phyloP scores from a whole-genome alignment of 164 flowering plant genomes.

The Chimonanthus praecox region DNA sequence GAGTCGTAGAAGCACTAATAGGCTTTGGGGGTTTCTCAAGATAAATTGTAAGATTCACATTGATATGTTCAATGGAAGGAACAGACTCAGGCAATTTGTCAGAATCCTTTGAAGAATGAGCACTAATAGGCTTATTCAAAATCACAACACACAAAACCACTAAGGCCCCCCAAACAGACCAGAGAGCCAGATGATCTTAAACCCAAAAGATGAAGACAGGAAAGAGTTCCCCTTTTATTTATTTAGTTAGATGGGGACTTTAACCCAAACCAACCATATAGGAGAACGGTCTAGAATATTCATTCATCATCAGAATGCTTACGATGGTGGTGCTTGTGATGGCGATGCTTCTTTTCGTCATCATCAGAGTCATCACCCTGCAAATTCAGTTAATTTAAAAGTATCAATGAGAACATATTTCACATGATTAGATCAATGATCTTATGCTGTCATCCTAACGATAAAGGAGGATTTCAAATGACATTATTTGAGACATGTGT shows the following conservation, averaged over 20 bases:
- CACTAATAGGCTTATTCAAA: too few relatives aligned
- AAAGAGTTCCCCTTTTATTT: too few relatives aligned
- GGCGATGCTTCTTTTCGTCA: slow-evolving; percentile 21
- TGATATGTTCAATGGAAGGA: slow-evolving; percentile 8
- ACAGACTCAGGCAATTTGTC: not conserved
- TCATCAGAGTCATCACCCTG: slow-evolving; percentile 24
- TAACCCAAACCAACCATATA: not conserved
- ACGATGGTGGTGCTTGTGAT: slow-evolving; percentile 22
- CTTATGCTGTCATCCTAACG: too few relatives aligned
- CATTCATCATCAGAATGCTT: slow-evolving; percentile 24
- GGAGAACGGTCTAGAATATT: not conserved
- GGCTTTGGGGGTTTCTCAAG: slow-evolving; percentile 6
- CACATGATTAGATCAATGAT: too few relatives aligned
- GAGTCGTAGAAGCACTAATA: not conserved
- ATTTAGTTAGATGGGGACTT: not conserved
- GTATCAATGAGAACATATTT: too few relatives aligned
- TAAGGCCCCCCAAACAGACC: too few relatives aligned
- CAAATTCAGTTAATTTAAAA: not conserved
- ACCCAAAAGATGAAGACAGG: too few relatives aligned
- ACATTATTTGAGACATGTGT: too few relatives aligned
- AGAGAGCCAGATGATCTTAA: too few relatives aligned
- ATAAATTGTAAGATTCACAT: slow-evolving; percentile 14
- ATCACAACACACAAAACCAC: too few relatives aligned
- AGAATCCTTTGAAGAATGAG: not conserved
- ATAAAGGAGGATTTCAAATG: too few relatives aligned